phyloP scores from a whole-genome alignment of 2,329 filamentous ascomycete species.

The Cytospora paraplurivora region DNA sequence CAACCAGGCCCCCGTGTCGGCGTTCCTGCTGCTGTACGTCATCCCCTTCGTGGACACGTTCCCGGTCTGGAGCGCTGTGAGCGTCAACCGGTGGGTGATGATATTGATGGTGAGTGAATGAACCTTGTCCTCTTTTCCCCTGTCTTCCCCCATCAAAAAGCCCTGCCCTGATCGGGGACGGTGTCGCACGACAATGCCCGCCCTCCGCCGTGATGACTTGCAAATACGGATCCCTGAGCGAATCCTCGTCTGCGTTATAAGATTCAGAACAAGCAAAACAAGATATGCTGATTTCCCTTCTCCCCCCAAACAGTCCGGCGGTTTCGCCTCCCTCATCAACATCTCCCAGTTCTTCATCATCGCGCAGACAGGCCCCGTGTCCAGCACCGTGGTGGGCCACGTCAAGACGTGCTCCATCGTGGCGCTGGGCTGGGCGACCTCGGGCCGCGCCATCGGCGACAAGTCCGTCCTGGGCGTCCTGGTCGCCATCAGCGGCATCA shows the following conservation, averaged over 20 bases:
- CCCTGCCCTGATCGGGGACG: too few species aligned
- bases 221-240: too few species aligned
- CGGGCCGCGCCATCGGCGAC: conserved; percentile 57
- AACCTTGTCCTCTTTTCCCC: too few species aligned
- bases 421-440: conserved; percentile 61
- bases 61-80: conserved; percentile 56
- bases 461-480: conserved; percentile 58
- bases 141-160: too few species aligned
- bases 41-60: conserved; percentile 68
- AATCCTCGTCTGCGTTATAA: too few species aligned
- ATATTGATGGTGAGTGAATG: conserved; percentile 61
- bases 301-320: conserved; percentile 55
- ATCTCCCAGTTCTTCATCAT: conserved; percentile 66
- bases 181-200: too few species aligned
- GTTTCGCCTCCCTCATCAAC: conserved; percentile 67
- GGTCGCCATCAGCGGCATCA: conserved; percentile 58
- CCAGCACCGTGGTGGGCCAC: conserved; percentile 67
- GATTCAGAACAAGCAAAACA: background rate
- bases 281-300: background rate
- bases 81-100: conserved; percentile 56
- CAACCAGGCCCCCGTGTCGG: conserved; percentile 67
- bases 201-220: too few species aligned
- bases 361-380: conserved; percentile 62
- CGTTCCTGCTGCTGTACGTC: conserved; percentile 63
- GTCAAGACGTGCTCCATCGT: conserved; percentile 68